Conservation (phyloP, 202 grass and related monocot genomes). For the Bolboschoenoplectus hybrid region DNA sequence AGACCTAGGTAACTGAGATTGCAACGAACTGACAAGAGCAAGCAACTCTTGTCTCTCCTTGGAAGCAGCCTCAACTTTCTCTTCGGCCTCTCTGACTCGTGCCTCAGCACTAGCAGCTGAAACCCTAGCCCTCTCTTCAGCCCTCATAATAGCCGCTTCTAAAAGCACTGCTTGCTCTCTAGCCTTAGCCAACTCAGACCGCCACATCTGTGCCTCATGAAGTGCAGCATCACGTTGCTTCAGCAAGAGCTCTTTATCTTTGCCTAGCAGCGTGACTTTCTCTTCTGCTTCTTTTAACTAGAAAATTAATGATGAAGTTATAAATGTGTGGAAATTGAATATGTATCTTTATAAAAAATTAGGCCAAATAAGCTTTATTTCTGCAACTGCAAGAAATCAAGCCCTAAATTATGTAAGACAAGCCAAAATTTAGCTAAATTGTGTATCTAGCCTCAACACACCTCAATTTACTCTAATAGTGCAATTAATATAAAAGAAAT, state of each 20-base stretch:
- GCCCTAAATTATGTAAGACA: not conserved
- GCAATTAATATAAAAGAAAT: not conserved
- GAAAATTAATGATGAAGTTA: slow-evolving; percentile 41
- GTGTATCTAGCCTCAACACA: not conserved
- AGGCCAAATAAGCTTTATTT: not conserved
- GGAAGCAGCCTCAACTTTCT: slow-evolving; percentile 49
- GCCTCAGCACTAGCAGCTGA: slow-evolving; percentile 57
- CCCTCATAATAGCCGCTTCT: slow-evolving; percentile 89
- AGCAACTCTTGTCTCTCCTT: slow-evolving; percentile 87
- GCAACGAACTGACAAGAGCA: slow-evolving; percentile 55
- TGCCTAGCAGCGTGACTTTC: slow-evolving; percentile 56
- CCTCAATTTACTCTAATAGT: not conserved
- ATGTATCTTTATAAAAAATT: not conserved
- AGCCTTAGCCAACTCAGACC: slow-evolving; percentile 92
- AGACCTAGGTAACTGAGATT: slow-evolving; percentile 76
- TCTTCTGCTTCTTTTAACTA: slow-evolving; percentile 80
- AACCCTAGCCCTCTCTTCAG: slow-evolving; percentile 88
- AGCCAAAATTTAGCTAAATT: not conserved
- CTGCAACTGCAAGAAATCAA: slow-evolving; percentile 3
- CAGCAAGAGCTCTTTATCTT: slow-evolving; percentile 71
- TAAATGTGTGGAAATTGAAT: slow-evolving; percentile 26
- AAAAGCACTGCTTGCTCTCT: slow-evolving; percentile 90
- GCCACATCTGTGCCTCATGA: slow-evolving; percentile 90
- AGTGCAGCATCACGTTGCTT: slow-evolving; percentile 80
- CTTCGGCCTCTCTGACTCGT: slow-evolving; percentile 60